A percentile compares a stretch with the other conserved stretches of the same genome.
phyloP scores from a whole-genome alignment of 352 stramenopile genomes.

The Phytophthora litchii region DNA sequence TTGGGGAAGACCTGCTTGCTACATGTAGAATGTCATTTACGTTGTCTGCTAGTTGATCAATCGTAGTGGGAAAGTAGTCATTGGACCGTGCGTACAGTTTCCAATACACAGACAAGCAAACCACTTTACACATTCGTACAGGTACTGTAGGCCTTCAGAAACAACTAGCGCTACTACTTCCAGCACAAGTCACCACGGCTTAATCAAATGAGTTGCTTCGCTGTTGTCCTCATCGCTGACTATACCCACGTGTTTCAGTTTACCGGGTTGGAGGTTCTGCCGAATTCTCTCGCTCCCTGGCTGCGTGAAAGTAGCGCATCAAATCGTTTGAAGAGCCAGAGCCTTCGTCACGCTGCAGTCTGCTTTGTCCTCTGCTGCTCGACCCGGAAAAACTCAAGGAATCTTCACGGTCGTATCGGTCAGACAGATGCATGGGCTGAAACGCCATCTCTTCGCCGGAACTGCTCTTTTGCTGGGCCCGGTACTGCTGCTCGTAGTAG shows the following conservation, averaged over 20 bases:
- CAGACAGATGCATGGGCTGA: constrained; percentile 31
- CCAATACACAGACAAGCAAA: too few relatives aligned
- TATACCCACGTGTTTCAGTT: constrained; percentile 4
- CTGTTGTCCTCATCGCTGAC: not conserved
- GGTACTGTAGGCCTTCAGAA: constrained; percentile 16
- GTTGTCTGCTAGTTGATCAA: too few relatives aligned
- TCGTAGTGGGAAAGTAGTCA: too few relatives aligned
- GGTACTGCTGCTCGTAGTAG: constrained; percentile 38
- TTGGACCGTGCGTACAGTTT: too few relatives aligned
- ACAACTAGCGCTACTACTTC: constrained; percentile 2
- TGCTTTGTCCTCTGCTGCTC: constrained; percentile 25
- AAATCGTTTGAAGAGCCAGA: constrained; percentile 17
- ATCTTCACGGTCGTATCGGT: constrained; percentile 27
- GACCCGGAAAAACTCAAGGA: constrained; percentile 35
- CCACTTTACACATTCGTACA: constrained; percentile 3
- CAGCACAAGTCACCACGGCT: not conserved
- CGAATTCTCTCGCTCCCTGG: constrained; percentile 24
- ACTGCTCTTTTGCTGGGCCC: constrained; percentile 33
- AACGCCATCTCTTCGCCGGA: constrained; percentile 32
- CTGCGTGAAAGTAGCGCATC: constrained; percentile 23
- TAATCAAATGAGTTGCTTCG: not conserved
- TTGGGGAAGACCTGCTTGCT: too few relatives aligned
- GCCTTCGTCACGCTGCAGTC: constrained; percentile 16
- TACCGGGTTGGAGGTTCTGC: constrained; percentile 4
- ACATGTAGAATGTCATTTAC: too few relatives aligned